Conservation (phyloP, 345 rosid species). For the Kandelia obovata region DNA sequence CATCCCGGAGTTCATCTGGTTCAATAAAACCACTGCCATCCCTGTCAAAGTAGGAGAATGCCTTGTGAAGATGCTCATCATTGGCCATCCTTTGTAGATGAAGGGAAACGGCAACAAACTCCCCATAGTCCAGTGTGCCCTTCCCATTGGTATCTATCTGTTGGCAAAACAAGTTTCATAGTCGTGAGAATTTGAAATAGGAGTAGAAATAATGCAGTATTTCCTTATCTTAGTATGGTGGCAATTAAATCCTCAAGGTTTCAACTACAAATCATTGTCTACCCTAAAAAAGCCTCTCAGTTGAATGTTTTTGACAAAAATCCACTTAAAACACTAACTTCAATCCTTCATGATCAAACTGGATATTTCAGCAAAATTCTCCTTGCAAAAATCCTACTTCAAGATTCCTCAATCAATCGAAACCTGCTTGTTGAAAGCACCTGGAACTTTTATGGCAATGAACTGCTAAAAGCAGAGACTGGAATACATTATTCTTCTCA, state of each 20-base stretch:
- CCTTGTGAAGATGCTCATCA: slow-evolving; percentile 94
- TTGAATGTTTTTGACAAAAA: too few species aligned
- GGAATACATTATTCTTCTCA: too few species aligned
- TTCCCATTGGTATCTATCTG: slow-evolving; percentile 93
- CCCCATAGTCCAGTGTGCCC: slow-evolving; percentile 87
- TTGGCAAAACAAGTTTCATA: slow-evolving; percentile 23
- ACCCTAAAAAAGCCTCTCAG: too few species aligned
- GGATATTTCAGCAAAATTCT: too few species aligned
- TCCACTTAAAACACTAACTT: too few species aligned
- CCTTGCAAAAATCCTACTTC: too few species aligned
- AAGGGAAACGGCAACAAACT: slow-evolving; percentile 84
- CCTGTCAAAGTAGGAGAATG: slow-evolving; percentile 96
- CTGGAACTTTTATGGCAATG: not conserved
- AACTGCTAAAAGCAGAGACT: not conserved
- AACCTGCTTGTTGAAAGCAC: too few species aligned
- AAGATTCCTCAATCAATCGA: too few species aligned
- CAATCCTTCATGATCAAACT: too few species aligned
- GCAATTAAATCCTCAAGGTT: too few species aligned
- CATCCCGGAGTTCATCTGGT: slow-evolving; percentile 85
- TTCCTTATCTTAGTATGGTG: too few species aligned
- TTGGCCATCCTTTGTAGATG: slow-evolving; percentile 91
- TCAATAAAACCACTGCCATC: slow-evolving; percentile 85
- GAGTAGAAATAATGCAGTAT: not conserved
- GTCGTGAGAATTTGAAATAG: not conserved
- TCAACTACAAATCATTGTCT: too few species aligned